Evolutionary conservation across 1,139 yeast genomes (phyloP).

Genomic region (Lodderomyces metapsilosis): DNA sequence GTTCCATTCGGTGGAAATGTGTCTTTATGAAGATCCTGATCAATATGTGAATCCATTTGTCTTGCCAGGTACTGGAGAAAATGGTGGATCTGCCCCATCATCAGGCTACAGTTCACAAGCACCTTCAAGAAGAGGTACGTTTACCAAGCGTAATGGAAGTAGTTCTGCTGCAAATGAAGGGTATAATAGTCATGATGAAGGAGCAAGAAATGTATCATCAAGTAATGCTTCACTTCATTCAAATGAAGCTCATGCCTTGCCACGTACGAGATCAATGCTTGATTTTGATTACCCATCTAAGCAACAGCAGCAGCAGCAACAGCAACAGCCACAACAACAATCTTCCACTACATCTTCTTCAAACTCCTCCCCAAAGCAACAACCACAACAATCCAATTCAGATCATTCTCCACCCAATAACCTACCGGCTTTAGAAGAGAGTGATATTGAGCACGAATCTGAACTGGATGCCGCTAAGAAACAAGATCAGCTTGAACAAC

Average conservation of each 20-base stretch:
- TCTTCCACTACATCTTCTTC: not conserved
- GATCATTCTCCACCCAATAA: constrained; percentile 3
- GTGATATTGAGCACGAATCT: constrained; percentile 12
- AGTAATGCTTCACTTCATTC: constrained; percentile 11
- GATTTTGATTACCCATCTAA: constrained; percentile 7
- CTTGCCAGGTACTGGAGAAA: constrained; percentile 23
- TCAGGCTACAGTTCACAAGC: constrained; percentile 29
- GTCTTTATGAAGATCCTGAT: constrained; percentile 54
- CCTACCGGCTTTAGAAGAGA: constrained; percentile 15
- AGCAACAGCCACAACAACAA: not conserved
- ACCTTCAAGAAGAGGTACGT: constrained; percentile 37
- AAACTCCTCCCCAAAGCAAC: constrained; percentile 1
- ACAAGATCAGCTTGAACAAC: constrained; percentile 5
- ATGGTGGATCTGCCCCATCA: constrained; percentile 14
- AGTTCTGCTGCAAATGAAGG: not conserved
- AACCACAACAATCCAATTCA: constrained; percentile 1
- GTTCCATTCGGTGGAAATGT: constrained; percentile 60
- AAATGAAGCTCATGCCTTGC: constrained; percentile 6
- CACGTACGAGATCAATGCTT: constrained; percentile 14
- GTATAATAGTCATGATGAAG: constrained; percentile 16
- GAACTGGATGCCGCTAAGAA: constrained; percentile 5
- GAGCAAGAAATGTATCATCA: constrained; percentile 2
- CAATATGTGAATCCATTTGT: constrained; percentile 44
- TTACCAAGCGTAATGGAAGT: constrained; percentile 7
- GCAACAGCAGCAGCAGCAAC: not conserved